phyloP scores from a whole-genome alignment of 148 eudicot species.

The Heliosperma pusillum region DNA sequence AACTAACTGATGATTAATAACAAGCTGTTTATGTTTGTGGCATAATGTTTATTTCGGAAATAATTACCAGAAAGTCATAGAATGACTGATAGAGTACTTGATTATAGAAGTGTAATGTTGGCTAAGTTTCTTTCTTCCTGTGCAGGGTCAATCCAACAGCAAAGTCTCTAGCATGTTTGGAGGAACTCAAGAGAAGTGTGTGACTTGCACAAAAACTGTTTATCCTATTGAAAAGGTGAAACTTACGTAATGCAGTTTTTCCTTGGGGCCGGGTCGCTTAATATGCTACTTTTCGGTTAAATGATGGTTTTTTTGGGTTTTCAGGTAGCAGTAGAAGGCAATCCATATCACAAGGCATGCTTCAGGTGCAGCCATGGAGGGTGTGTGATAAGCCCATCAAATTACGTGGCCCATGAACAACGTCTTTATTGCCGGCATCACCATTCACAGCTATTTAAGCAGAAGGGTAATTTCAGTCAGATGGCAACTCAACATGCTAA shows the following conservation, averaged over 20 bases:
- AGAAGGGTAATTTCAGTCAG: constrained; percentile 84
- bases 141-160: constrained; percentile 49
- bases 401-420: constrained; percentile 77
- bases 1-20: constrained; percentile 1
- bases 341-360: constrained; percentile 68
- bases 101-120: neutral
- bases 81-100: neutral
- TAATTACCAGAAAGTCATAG: neutral
- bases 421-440: constrained; percentile 81
- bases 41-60: neutral
- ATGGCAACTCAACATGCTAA: constrained; percentile 38
- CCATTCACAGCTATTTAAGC: constrained; percentile 82
- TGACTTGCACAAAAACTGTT: constrained; percentile 80
- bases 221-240: constrained; percentile 85
- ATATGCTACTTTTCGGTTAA: neutral
- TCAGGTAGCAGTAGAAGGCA: constrained; percentile 81
- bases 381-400: constrained; percentile 78
- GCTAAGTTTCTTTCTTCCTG: neutral
- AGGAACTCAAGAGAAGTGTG: constrained; percentile 88
- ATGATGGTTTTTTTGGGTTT: neutral
- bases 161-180: constrained; percentile 69
- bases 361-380: constrained; percentile 84
- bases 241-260: neutral
- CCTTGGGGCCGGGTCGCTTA: neutral
- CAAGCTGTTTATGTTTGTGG: neutral